These are phyloP conservation scores for Penicillium sp. DNA, from an alignment of 2,329 filamentous ascomycete genomes.

Conservation along the genomic window DNA sequence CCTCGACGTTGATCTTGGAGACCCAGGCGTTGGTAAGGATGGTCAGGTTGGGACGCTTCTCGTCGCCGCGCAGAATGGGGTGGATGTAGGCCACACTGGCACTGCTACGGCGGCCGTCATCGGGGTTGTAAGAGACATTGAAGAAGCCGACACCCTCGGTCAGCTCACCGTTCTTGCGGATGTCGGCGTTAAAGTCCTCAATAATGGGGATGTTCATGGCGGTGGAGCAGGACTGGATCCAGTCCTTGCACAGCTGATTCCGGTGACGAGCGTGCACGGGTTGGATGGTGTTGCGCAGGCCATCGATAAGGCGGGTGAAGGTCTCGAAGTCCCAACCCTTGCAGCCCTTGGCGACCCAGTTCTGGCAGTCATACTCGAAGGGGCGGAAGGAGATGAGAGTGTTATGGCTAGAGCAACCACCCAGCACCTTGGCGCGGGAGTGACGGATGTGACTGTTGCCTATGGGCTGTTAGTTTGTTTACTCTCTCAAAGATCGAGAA, in stretches of 20 bases:
- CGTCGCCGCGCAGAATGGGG: slow-evolving; percentile 76
- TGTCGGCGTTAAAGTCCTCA: slow-evolving; percentile 81
- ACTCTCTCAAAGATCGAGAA: not conserved
- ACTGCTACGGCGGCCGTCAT: slow-evolving; percentile 75
- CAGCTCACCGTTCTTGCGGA: slow-evolving; percentile 65
- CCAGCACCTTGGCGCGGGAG: slow-evolving; percentile 85
- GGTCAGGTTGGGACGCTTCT: slow-evolving; percentile 77
- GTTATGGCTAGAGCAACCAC: slow-evolving; percentile 90
- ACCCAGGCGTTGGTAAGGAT: slow-evolving; percentile 86
- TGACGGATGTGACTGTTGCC: slow-evolving; percentile 90
- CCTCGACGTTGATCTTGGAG: slow-evolving; percentile 67
- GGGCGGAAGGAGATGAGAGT: slow-evolving; percentile 89
- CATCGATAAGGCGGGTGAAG: slow-evolving; percentile 75
- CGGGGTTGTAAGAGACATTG: slow-evolving; percentile 85
- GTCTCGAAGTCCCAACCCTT: slow-evolving; percentile 81
- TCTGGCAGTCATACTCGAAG: slow-evolving; percentile 79
- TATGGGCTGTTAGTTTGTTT: slow-evolving; percentile 28
- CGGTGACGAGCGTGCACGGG: slow-evolving; percentile 78
- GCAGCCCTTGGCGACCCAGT: slow-evolving; percentile 78
- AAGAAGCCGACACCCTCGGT: slow-evolving; percentile 81
- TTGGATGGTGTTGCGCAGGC: slow-evolving; percentile 83
- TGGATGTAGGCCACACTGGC: slow-evolving; percentile 91
- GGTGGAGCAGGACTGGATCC: slow-evolving; percentile 73
- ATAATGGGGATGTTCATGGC: slow-evolving; percentile 77
- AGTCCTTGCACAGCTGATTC: slow-evolving; percentile 88